Evolutionary conservation across 495 filamentous ascomycete genomes (phyloP), one percentile per base, ranked within the genome.

Genomic region (Collariella sp.): DNA sequence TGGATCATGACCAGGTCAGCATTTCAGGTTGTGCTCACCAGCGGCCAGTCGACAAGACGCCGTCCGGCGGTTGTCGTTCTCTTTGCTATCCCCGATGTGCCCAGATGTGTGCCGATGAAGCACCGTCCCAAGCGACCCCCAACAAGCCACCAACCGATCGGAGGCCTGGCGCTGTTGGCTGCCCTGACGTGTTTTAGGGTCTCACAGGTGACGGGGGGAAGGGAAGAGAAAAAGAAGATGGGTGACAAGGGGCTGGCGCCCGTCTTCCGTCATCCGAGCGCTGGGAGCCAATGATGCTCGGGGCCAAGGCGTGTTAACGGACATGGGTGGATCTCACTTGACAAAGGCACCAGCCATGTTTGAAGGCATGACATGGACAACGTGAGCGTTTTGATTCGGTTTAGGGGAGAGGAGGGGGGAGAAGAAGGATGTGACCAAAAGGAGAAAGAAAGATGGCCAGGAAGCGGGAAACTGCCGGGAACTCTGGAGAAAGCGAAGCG

Each of bases 111-210:
- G 26, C 26, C 26, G 9, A n/a, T n/a, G 26, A 31, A 5, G 26
- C 26, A 31, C 26, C 26, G 9, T 31, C 5, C 5, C 4, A 31
- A 31, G 26, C 9, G 26, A 9, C 35, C 15, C 48, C 19, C 38
- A 16, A 38, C n/a, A n/a, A n/a, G n/a, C 38, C 24, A 18, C 20
- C 29, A 38, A 33, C 24, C 12, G 19, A 43, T 43, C 24, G 48
- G 48, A 50, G 48, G 36, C 39, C 49, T 43, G 26, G 10, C 39
- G 38, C 49, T n/a, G n/a, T n/a, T n/a, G n/a, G n/a, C n/a, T 52
- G 26, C 47, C 49, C 50, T 44, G 41, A 53, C 50, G 41, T 53
- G 50, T 53, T 45, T 45, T 18, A 35, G 50, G 22, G 42, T 40
- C 13, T 2, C 29, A 22, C 22, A 7, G 34, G 10, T 6, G 13